Evolutionary conservation across 129 eudicot genomes (phyloP).

Genomic region (Scalesia atractyloides): DNA sequence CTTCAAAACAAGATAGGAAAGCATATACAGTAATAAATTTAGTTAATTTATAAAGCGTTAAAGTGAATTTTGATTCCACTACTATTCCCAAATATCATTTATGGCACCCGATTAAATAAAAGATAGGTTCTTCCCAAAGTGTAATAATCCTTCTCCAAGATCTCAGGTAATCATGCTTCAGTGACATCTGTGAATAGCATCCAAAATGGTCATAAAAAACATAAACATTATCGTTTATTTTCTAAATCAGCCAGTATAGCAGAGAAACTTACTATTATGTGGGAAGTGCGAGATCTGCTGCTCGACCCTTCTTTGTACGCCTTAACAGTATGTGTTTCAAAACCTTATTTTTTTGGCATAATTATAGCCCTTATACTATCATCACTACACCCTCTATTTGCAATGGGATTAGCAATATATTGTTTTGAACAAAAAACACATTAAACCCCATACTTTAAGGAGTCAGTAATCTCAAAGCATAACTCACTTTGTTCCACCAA

Average conservation of each 20-base stretch:
- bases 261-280: conserved; percentile 63
- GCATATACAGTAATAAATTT: not conserved
- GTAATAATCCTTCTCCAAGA: conserved; percentile 76
- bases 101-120: too few species aligned
- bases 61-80: conserved; percentile 66
- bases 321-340: conserved; percentile 68
- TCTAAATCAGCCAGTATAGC: not conserved
- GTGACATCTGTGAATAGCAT: conserved; percentile 50
- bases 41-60: conserved; percentile 60
- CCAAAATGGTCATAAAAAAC: not conserved
- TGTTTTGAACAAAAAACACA: conserved; percentile 20
- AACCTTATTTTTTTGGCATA: conserved; percentile 72
- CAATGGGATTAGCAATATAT: conserved; percentile 72
- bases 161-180: conserved; percentile 74
- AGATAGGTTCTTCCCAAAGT: too few species aligned
- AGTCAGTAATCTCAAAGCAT: conserved; percentile 4
- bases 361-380: conserved; percentile 65
- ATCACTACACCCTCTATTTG: conserved; percentile 28
- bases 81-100: conserved; percentile 88
- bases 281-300: conserved; percentile 97
- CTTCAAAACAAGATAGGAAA: not conserved
- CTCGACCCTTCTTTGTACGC: conserved; percentile 87
- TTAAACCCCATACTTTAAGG: conserved; percentile 12
- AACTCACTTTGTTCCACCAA: conserved; percentile 93
- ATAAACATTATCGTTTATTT: conserved; percentile 1